Base-by-base conservation (phyloP, 495 filamentous ascomycete species). In the Sordaria brevicollis region DNA sequence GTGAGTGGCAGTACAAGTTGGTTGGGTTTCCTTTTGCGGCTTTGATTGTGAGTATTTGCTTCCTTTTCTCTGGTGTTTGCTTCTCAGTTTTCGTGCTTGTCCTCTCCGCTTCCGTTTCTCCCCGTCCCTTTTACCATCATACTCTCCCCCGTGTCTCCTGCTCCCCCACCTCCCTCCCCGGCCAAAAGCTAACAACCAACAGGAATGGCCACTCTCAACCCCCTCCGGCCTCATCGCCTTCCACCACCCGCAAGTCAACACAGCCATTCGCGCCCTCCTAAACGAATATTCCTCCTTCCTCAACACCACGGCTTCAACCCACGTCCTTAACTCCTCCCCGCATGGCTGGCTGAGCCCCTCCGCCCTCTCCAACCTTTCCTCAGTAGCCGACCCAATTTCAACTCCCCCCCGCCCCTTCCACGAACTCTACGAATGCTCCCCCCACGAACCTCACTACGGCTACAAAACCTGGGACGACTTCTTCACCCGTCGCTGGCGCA, bases 401-500 rank as follows among this genome's bases (percentile, higher is more conserved):
- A n/a, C n/a, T n/a, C n/a, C n/a, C n/a, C n/a, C n/a, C n/a, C n/a
- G 33, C 57, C 21, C 57, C 13, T 65, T 65, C 25, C 29, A n/a
- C 13, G 57, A 65, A 29, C n/a, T 33, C 57, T 65, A 25, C 57
- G 11, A 13, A n/a, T 65, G 57, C 29, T n/a, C 21, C 57, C 57
- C 57, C 57, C 11, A 21, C 2, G 13, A 4, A 65, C 4, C 57
- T 29, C 21, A 11, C 57, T 65, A 65, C 29, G 57, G 57, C 29
- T 65, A 25, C 57, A n/a, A 2, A 29, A 65, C 13, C 57, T 65
- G 57, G 57, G 57, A 84, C 69, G 78, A 82, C 35, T 86, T 85
- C 76, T 85, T 85, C 74, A 74, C 80, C 15, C 81, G 84, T 9
- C 74, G 76, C 31, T 80, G 82, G 67, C 76, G 73, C n/a, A 73